Evolutionary conservation across 2,329 filamentous ascomycete species (phyloP).

Genomic region (Gaeumannomyces sp.): DNA sequence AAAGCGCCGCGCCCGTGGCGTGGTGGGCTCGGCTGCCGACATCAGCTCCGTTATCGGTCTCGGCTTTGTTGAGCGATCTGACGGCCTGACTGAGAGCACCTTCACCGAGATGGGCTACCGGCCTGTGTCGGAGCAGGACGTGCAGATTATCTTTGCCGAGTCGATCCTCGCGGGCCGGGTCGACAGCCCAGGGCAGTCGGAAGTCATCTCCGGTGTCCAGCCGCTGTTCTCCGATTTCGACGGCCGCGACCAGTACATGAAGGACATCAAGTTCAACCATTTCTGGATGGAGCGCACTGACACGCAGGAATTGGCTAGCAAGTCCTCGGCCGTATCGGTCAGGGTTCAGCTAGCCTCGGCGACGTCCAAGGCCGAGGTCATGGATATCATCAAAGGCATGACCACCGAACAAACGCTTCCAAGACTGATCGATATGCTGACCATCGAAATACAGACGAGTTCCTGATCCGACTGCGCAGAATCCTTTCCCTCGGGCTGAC

Average conservation of each 20-base stretch:
- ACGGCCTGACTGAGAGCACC: conserved; percentile 10
- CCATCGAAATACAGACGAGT: conserved; percentile 10
- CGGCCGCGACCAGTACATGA: too few relatives aligned
- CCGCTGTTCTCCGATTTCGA: too few relatives aligned
- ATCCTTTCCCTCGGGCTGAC: conserved; percentile 7
- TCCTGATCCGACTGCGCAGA: conserved; percentile 13
- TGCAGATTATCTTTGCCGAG: conserved; percentile 36
- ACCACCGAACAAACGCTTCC: too few relatives aligned
- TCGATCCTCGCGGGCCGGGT: conserved; percentile 18
- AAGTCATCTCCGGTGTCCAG: too few relatives aligned
- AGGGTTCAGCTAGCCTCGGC: too few relatives aligned
- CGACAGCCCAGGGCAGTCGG: not conserved
- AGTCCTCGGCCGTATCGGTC: not conserved
- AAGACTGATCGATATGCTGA: too few relatives aligned
- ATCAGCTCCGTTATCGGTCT: conserved; percentile 33
- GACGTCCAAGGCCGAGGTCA: too few relatives aligned
- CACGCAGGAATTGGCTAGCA: conserved; percentile 1
- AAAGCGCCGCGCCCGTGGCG: conserved; percentile 29
- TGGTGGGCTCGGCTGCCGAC: conserved; percentile 31
- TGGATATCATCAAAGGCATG: conserved; percentile 4
- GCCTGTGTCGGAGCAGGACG: conserved; percentile 27
- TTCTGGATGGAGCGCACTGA: conserved; percentile 7
- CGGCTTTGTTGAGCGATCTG: conserved; percentile 30
- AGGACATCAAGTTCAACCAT: conserved; percentile 7
- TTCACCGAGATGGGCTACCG: conserved; percentile 12